These are phyloP conservation scores for Fusarium guadeloupense DNA, from an alignment of 2,329 filamentous ascomycete genomes.

Conservation along the genomic window DNA sequence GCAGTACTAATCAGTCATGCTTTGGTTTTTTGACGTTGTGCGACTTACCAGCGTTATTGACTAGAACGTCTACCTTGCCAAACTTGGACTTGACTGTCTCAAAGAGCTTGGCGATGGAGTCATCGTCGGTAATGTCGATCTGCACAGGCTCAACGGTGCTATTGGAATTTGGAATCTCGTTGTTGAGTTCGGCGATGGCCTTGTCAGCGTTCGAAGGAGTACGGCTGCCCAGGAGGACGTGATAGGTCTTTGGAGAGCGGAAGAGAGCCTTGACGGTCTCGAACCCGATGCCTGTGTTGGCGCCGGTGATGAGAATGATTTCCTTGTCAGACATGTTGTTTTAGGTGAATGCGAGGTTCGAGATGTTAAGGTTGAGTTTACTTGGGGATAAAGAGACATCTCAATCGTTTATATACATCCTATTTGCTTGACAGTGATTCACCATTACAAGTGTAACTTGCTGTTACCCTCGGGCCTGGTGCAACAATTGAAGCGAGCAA, in stretches of 20 bases:
- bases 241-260: constrained; percentile 58
- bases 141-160: constrained; percentile 58
- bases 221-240: constrained; percentile 65
- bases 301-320: constrained; percentile 68
- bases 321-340: constrained; percentile 39
- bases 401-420: constrained; percentile 2
- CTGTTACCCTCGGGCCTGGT: background rate
- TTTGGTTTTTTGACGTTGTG: background rate
- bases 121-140: constrained; percentile 63
- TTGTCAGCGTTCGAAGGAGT: constrained; percentile 59
- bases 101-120: constrained; percentile 59
- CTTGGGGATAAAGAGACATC: background rate
- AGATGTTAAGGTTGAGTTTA: background rate
- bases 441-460: background rate
- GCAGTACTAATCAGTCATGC: background rate
- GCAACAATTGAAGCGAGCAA: background rate
- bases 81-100: constrained; percentile 53
- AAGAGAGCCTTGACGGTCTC: constrained; percentile 65
- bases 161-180: constrained; percentile 51
- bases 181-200: constrained; percentile 54
- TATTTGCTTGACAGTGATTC: background rate
- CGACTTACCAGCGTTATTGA: constrained; percentile 65
- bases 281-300: constrained; percentile 68
- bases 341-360: background rate
- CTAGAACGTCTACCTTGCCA: constrained; percentile 60